Conservation (phyloP, 108 stramenopile genomes). For the Nitzschia inconspicua region DNA sequence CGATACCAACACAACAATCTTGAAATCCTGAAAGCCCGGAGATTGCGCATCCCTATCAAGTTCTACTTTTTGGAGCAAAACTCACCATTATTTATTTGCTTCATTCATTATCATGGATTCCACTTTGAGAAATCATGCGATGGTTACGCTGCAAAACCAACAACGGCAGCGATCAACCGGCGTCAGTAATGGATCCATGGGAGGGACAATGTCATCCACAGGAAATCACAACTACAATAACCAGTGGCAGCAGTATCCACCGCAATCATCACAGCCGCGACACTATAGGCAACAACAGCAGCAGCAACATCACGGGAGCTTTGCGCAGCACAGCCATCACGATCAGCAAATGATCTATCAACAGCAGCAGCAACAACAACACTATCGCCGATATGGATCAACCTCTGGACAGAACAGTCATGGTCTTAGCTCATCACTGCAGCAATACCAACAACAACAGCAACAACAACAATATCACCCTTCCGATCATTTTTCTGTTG, state of each 20-base stretch:
- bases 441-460: neutral
- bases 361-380: slow-evolving; percentile 11
- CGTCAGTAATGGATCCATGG: too few species aligned
- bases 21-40: too few species aligned
- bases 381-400: slow-evolving; percentile 5
- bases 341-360: neutral
- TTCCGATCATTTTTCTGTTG: slow-evolving; percentile 3
- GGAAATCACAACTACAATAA: neutral
- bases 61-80: too few species aligned
- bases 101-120: slow-evolving; percentile 9
- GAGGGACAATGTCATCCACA: too few species aligned
- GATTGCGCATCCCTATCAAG: too few species aligned
- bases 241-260: neutral
- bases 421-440: neutral
- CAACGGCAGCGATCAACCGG: slow-evolving; percentile 1
- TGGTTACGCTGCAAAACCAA: slow-evolving; percentile 5
- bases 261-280: slow-evolving; percentile 8
- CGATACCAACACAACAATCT: too few species aligned
- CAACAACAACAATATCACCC: neutral
- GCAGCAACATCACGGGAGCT: slow-evolving; percentile 5
- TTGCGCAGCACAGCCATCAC: neutral
- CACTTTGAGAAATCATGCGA: slow-evolving; percentile 7
- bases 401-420: neutral
- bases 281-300: slow-evolving; percentile 8
- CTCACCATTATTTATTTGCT: too few species aligned